Conservation (phyloP, 2,329 filamentous ascomycete species). For the Pestalotiopsis sp. region DNA sequence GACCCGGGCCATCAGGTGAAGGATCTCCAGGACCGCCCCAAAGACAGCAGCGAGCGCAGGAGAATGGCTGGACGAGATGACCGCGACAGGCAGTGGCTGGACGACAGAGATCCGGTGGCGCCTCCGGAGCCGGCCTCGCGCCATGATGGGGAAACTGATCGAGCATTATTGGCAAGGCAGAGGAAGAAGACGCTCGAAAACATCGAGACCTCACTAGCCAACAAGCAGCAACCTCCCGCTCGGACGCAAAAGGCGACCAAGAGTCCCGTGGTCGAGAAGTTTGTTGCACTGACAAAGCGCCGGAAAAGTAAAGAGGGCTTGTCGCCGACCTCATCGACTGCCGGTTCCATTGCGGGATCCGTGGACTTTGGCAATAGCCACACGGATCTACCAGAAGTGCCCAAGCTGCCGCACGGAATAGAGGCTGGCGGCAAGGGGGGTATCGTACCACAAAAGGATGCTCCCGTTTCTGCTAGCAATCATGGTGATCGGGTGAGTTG, state of each 20-base stretch:
- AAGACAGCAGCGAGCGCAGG: conserved; percentile 23
- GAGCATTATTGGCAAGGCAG: conserved; percentile 48
- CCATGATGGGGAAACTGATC: conserved; percentile 50
- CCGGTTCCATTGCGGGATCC: conserved; percentile 30
- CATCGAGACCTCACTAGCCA: conserved; percentile 45
- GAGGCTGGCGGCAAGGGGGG: conserved; percentile 46
- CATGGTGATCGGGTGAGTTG: conserved; percentile 71
- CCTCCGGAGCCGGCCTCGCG: conserved; percentile 44
- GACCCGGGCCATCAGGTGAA: conserved; percentile 21
- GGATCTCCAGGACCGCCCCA: conserved; percentile 17
- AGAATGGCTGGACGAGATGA: conserved; percentile 23
- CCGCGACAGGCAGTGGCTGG: conserved; percentile 20
- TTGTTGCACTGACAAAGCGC: conserved; percentile 47
- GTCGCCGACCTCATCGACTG: conserved; percentile 35
- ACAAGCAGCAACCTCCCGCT: conserved; percentile 29
- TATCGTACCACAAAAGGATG: conserved; percentile 63
- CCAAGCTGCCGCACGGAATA: conserved; percentile 33
- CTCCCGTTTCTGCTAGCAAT: conserved; percentile 80
- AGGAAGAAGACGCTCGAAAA: conserved; percentile 51
- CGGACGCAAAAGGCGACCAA: conserved; percentile 34
- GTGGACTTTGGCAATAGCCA: conserved; percentile 31
- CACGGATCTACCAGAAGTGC: conserved; percentile 21
- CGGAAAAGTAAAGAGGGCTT: conserved; percentile 42
- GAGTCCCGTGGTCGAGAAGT: conserved; percentile 50
- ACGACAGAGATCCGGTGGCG: conserved; percentile 30